Percentiles rank a stretch among this genome's conserved stretches.
phyloP scores from a whole-genome alignment of 306 rosid species.

The Quercus bicolor region DNA sequence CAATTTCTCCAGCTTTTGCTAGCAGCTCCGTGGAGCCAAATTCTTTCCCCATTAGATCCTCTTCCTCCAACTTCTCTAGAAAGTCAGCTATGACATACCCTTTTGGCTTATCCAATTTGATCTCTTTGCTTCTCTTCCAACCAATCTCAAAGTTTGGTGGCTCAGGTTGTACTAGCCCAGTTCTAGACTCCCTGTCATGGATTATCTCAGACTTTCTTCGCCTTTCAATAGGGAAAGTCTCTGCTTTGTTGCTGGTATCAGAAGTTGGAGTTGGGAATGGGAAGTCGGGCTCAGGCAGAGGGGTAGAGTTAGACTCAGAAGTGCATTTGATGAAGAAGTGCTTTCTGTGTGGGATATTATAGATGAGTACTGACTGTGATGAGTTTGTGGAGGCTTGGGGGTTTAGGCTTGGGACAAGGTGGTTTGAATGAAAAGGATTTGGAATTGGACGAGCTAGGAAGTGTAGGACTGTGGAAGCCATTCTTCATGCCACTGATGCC shows the following conservation, averaged over 20 bases:
- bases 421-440: constrained; percentile 22
- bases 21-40: constrained; percentile 68
- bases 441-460: constrained; percentile 38
- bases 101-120: constrained; percentile 61
- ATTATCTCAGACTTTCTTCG: constrained; percentile 72
- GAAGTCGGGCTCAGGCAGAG: constrained; percentile 28
- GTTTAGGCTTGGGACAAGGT: constrained; percentile 10
- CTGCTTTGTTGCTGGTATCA: constrained; percentile 56
- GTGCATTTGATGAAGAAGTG: constrained; percentile 40
- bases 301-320: constrained; percentile 9
- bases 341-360: constrained; percentile 21
- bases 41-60: constrained; percentile 66
- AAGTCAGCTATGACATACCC: constrained; percentile 81
- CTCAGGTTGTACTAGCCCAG: constrained; percentile 41
- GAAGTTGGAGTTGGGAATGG: constrained; percentile 46
- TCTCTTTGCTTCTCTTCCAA: constrained; percentile 89
- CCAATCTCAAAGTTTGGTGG: constrained; percentile 87
- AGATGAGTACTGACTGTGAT: constrained; percentile 9
- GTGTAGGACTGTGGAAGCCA: constrained; percentile 64
- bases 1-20: constrained; percentile 78
- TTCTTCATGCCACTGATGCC: neutral
- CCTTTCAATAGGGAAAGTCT: constrained; percentile 70
- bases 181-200: constrained; percentile 35
- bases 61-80: constrained; percentile 75
- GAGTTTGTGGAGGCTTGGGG: constrained; percentile 28